Evolutionary conservation across 2,329 filamentous ascomycete species (phyloP), one percentile per base, ranked within the genome.

Genomic region (Westerdykella aurantiaca): DNA sequence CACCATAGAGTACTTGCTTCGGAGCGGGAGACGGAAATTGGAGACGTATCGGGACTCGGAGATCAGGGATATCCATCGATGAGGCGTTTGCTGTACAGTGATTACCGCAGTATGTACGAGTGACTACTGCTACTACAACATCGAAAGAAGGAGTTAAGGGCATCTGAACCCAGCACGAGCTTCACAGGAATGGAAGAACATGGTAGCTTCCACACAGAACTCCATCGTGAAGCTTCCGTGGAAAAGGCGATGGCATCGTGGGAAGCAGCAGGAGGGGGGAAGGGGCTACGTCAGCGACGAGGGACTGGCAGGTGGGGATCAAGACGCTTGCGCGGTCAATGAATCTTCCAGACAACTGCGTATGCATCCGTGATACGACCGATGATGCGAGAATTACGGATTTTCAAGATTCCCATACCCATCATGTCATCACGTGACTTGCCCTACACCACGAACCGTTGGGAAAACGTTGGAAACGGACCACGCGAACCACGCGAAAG

Each of bases 1-100:
- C 13, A 83, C 88, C 5, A 84, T 96, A 45, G 90, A 96, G 67
- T 93, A 88, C 64, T 72, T 95, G 29, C 64, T 96, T 41, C 79
- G 90, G 47, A 91, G 88, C 64, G 90, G 90, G 17, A 77, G 80
- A 34, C 79, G 87, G 37, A 88, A 95, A 63, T 73, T 96, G 14
- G 88, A 95, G 50, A 78, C 82, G 37, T 93, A 93, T 68, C 80
- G 84, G n/a, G 80, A 83, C 5, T 82, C 85, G 21, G 85, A 84
- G 2, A 89, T 95, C 57, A 87, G 82, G 59, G 87, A 93, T 64
- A 83, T 94, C 42, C 43, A 34, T 18, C 40, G 41, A 31, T 55
- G 47, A 52, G n/a, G 17, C 9, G 11, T 35, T 29, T 29, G 25
- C 25, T 29, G 25, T 29, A 9, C 25, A 2, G 25, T 4, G 18